These are phyloP conservation scores for Novymonas esmeraldas DNA, from an alignment of 208 protist species.

Conservation along the genomic window DNA sequence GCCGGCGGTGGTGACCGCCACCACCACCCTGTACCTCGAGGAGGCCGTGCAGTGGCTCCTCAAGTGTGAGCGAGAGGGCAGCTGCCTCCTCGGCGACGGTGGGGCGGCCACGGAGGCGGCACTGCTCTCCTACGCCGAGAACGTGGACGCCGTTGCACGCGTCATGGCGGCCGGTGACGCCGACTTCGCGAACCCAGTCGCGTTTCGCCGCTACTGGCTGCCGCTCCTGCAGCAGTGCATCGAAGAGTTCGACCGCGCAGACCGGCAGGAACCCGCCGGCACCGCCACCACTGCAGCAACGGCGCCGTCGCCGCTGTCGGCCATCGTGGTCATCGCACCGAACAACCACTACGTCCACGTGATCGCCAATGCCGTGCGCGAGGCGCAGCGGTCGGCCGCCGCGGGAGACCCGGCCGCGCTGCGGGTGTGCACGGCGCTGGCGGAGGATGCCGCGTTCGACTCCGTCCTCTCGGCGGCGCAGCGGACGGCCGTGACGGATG, in stretches of 20 bases:
- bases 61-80: constrained; percentile 75
- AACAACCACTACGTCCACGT: constrained; percentile 32
- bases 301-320: constrained; percentile 10
- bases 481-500: constrained; percentile 18
- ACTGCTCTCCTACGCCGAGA: constrained; percentile 61
- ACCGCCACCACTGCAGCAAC: constrained; percentile 3
- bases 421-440: constrained; percentile 33
- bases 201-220: constrained; percentile 64
- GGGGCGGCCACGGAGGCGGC: constrained; percentile 38
- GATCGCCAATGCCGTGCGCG: constrained; percentile 13
- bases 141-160: constrained; percentile 78
- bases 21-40: constrained; percentile 68
- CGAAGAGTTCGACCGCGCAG: constrained; percentile 60
- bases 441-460: constrained; percentile 22
- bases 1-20: constrained; percentile 7
- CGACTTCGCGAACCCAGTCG: constrained; percentile 58
- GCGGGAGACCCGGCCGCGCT: background rate
- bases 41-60: constrained; percentile 86
- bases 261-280: constrained; percentile 25
- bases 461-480: constrained; percentile 32
- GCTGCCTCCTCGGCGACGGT: constrained; percentile 33
- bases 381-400: constrained; percentile 6
- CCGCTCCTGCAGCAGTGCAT: constrained; percentile 58
- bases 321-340: constrained; percentile 36
- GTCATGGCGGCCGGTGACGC: constrained; percentile 67